Percentiles rank a stretch among this genome's conserved stretches.
phyloP scores from a whole-genome alignment of 345 rosid species.

The Eucalyptus dawsonii region DNA sequence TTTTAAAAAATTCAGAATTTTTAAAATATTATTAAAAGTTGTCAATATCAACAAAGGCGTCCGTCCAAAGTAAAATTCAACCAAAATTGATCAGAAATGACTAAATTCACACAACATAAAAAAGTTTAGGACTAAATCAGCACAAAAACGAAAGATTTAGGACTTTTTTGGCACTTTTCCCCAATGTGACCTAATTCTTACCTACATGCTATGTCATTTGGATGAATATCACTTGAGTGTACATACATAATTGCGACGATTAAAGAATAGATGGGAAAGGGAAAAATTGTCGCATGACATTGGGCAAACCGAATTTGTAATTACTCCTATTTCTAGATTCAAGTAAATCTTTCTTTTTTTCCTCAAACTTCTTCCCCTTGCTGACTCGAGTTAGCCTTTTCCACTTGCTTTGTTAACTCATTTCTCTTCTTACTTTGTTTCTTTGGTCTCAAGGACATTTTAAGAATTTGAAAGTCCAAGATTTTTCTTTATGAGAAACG shows the following conservation, averaged over 20 bases:
- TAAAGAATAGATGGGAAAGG: not conserved
- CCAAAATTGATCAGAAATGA: no score
- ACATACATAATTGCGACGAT: not conserved
- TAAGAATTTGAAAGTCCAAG: not conserved
- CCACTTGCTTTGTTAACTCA: not conserved
- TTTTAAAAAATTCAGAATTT: no score
- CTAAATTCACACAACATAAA: no score
- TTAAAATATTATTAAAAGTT: no score
- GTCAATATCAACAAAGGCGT: no score
- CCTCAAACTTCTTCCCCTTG: not conserved
- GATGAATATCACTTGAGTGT: not conserved
- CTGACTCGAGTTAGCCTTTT: not conserved
- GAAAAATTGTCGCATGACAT: not conserved
- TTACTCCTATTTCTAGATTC: not conserved
- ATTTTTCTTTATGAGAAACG: not conserved
- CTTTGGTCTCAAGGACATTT: not conserved
- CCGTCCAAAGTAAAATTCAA: no score
- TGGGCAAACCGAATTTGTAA: not conserved
- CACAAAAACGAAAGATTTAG: no score
- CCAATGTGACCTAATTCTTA: not conserved
- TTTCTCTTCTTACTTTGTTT: not conserved
- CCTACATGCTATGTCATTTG: not conserved
- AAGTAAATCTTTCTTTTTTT: not conserved
- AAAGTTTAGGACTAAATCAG: no score
- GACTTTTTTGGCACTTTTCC: no score